Percentiles rank a stretch among this genome's conserved stretches.
phyloP scores from a whole-genome alignment of 1,284 basidiomycete species.

The Ceratorhiza oryzae-sativae region DNA sequence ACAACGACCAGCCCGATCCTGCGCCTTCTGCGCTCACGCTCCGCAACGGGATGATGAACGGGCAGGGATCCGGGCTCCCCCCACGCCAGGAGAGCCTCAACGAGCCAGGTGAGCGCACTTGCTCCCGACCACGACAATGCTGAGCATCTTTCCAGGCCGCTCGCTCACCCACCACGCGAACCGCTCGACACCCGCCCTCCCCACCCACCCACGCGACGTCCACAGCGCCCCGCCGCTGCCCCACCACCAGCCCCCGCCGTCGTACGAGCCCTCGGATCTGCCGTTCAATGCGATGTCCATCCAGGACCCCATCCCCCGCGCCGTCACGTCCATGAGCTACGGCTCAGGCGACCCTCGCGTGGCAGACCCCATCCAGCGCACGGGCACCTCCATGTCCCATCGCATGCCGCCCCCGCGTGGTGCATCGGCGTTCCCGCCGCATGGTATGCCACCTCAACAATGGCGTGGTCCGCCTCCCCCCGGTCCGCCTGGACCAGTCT shows the following conservation, averaged over 20 bases:
- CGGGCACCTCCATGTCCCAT: conserved; percentile 29
- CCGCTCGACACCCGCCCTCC: conserved; percentile 55
- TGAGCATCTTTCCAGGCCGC: not conserved
- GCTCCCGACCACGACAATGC: not conserved
- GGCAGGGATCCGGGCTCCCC: not conserved
- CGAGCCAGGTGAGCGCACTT: conserved; percentile 1
- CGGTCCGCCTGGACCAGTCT: conserved; percentile 4
- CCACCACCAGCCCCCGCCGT: conserved; percentile 48
- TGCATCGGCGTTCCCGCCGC: conserved; percentile 18
- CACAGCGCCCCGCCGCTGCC: conserved; percentile 48
- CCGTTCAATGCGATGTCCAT: conserved; percentile 56
- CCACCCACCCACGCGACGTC: conserved; percentile 52
- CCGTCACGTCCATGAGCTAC: conserved; percentile 63
- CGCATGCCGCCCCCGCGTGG: conserved; percentile 32
- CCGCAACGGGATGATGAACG: conserved; percentile 15
- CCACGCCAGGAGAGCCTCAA: conserved; percentile 22
- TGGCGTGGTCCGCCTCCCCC: conserved; percentile 21
- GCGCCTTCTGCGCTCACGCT: conserved; percentile 9
- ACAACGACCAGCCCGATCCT: conserved; percentile 3
- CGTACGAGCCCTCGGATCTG: conserved; percentile 57
- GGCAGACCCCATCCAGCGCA: conserved; percentile 45
- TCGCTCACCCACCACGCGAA: conserved; percentile 52
- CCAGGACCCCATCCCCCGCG: conserved; percentile 57
- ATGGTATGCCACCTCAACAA: conserved; percentile 26
- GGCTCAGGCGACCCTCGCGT: conserved; percentile 49